phyloP scores from a whole-genome alignment of 176 grass and related monocot species.

The Tillandsia fasciculata region DNA sequence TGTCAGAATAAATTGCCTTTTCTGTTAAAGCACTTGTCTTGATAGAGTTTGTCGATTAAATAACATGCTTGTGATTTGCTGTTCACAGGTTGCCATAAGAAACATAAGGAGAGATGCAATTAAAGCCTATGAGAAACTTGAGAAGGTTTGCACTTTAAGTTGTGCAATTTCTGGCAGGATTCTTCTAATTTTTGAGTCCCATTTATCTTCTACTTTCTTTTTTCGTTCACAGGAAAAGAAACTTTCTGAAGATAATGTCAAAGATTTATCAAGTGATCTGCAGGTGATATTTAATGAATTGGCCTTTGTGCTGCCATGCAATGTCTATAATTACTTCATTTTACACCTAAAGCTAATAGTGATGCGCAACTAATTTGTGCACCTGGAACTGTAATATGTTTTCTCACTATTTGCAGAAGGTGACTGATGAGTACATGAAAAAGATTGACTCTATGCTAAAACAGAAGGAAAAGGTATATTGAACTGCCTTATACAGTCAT shows the following conservation, averaged over 20 bases:
- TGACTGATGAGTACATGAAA: conserved; percentile 83
- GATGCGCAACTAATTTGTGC: background rate
- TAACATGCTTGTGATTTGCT: background rate
- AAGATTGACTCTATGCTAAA: conserved; percentile 68
- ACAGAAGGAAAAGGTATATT: conserved; percentile 55
- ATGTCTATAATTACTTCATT: background rate
- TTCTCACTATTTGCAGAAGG: conserved; percentile 57
- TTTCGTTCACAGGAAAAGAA: conserved; percentile 72
- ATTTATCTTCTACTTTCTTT: conserved; percentile 3
- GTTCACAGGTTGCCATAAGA: conserved; percentile 80
- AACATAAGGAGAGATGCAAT: conserved; percentile 91
- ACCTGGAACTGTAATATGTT: conserved; percentile 16
- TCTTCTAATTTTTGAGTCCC: conserved; percentile 7
- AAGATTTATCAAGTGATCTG: conserved; percentile 66
- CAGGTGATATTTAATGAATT: conserved; percentile 26
- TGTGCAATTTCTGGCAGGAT: background rate
- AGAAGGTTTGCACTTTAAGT: conserved; percentile 61
- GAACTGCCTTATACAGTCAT: background rate
- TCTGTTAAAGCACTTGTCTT: too few species aligned
- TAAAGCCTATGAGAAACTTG: conserved; percentile 91
- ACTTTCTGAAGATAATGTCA: conserved; percentile 79
- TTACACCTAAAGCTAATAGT: background rate
- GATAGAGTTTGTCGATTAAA: background rate
- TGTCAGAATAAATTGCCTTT: too few species aligned
- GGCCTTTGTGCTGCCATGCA: background rate